Evolutionary conservation across 2,329 filamentous ascomycete species (phyloP), one percentile per base, ranked within the genome.

Genomic region (Hymenoscyphus salicellus): DNA sequence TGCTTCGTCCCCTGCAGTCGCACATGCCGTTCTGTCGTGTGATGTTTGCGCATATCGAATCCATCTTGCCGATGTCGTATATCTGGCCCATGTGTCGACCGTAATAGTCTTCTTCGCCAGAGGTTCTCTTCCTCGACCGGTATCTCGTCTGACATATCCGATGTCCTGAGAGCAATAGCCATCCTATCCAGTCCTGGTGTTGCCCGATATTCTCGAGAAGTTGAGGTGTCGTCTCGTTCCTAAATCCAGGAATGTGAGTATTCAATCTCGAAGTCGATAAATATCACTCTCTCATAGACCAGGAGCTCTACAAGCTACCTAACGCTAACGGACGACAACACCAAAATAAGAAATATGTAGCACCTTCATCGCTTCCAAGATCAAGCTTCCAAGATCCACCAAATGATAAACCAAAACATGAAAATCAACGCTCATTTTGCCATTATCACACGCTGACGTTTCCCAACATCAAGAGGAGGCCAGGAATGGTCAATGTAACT

Each of bases 401-500:
- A 56, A 56, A 56, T n/a, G 28, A 56, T 56, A 11, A 56, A 56
- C 46, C n/a, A 49, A 49, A 52, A 23, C 20, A 14, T 23, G 26
- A 33, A 56, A 56, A 26, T 56, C 55, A 56, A 30, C 28, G n/a
- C 30, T 56, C 55, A 56, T 56, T 20, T 56, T 28, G 8, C 46
- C 20, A 52, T 23, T 52, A 23, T 52, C 46, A n/a, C 5, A 30
- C 55, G 17, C 14, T 23, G 16, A 8, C 30, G 26, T 28, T 56
- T 56, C 30, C 28, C 55, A 23, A 56, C 26, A 32, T 30, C 28
- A 56, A 56, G 55, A 6, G 55, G 55, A n/a, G 55, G 26, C 55
- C 55, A 56, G 17, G 55, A 56, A 56, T 56, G 26, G 11, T 56
- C 55, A 33, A 56, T 52, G 46, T 52, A 52, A 49, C n/a, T 49